These are phyloP conservation scores for Suhomyces bolitotheri DNA, from an alignment of 1,139 yeast species.

Conservation along the genomic window DNA sequence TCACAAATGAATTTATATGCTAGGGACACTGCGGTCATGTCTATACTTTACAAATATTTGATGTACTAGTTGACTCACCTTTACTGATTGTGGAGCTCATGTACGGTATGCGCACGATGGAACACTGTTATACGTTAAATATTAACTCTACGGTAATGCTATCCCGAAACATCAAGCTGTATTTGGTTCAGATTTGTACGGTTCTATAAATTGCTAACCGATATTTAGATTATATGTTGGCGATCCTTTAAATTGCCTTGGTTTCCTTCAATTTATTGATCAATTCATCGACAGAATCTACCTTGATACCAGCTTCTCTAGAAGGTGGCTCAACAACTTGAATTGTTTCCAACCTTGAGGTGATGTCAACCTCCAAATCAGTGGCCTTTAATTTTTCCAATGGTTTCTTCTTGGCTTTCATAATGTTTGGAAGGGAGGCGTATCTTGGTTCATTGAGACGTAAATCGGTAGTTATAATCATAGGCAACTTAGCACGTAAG, in stretches of 20 bases:
- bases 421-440: slow-evolving; percentile 89
- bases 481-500: slow-evolving; percentile 73
- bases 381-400: slow-evolving; percentile 65
- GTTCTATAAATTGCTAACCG: no score
- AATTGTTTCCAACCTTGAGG: slow-evolving; percentile 65
- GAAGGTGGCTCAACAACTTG: slow-evolving; percentile 84
- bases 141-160: no score
- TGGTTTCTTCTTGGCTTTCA: slow-evolving; percentile 98
- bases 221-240: no score
- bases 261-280: slow-evolving; percentile 73
- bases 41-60: no score
- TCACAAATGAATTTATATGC: slow-evolving; percentile 25
- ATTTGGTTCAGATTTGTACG: no score
- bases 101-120: no score
- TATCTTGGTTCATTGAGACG: slow-evolving; percentile 94
- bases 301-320: slow-evolving; percentile 80
- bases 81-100: no score
- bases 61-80: no score
- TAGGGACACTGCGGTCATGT: slow-evolving; percentile 20
- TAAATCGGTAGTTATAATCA: slow-evolving; percentile 87
- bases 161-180: no score
- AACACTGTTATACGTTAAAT: no score
- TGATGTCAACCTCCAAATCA: slow-evolving; percentile 70
- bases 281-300: slow-evolving; percentile 78
- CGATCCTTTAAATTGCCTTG: slow-evolving; percentile 47